Evolutionary conservation across 352 stramenopile genomes (phyloP).

Genomic region (Pythium biforme): DNA sequence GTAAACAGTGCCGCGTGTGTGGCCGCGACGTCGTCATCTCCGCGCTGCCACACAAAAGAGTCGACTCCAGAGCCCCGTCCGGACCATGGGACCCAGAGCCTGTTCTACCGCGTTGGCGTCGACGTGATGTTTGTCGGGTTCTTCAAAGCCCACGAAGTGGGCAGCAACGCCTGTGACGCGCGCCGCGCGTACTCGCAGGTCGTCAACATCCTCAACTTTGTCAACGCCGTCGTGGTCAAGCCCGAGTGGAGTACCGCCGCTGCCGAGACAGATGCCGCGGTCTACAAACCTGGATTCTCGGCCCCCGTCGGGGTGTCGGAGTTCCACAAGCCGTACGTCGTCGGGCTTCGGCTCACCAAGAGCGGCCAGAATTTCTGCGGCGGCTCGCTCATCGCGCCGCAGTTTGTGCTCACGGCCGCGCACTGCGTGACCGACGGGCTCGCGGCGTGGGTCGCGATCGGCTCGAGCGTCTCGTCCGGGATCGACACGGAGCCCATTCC

Average conservation of each 20-base stretch:
- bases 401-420: constrained; percentile 43
- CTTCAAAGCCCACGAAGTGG: background rate
- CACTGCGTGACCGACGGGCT: constrained; percentile 39
- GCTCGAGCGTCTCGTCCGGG: constrained; percentile 24
- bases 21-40: background rate
- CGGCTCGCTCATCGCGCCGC: constrained; percentile 36
- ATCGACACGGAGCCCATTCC: constrained; percentile 30
- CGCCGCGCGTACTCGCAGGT: constrained; percentile 14
- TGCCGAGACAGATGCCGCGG: background rate
- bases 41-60: background rate
- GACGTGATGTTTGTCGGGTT: constrained; percentile 20
- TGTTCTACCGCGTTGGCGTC: constrained; percentile 17
- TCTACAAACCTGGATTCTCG: no score
- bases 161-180: background rate
- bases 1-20: constrained; percentile 6
- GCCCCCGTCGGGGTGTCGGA: background rate
- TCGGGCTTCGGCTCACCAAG: constrained; percentile 28
- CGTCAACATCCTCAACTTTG: constrained; percentile 20
- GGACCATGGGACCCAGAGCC: background rate
- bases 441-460: constrained; percentile 32
- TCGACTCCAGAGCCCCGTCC: no score
- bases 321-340: constrained; percentile 14
- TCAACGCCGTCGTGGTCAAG: constrained; percentile 25
- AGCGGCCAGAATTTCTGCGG: constrained; percentile 41
- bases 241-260: constrained; percentile 7